phyloP scores from a whole-genome alignment of 306 rosid genomes.

The Cotoneaster glaucophyllus region DNA sequence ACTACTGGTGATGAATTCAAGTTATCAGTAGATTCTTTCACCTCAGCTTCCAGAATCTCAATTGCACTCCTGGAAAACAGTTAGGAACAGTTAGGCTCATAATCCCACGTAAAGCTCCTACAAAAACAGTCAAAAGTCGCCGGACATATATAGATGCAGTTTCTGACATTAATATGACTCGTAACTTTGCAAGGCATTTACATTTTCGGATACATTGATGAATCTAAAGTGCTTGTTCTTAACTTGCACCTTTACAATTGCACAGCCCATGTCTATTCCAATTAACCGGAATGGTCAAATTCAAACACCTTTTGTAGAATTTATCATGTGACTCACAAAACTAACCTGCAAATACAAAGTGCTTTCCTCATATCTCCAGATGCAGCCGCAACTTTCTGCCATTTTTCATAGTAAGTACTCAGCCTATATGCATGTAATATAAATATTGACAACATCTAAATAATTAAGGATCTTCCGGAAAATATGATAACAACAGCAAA shows the following conservation, averaged over 20 bases:
- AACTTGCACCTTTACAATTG: background rate
- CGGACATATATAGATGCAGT: background rate
- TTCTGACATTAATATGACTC: background rate
- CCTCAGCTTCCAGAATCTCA: conserved; percentile 71
- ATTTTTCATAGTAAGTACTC: background rate
- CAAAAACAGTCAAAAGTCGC: background rate
- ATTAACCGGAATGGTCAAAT: background rate
- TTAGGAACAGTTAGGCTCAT: background rate
- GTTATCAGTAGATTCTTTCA: conserved; percentile 38
- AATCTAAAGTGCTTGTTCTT: background rate
- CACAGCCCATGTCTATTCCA: background rate
- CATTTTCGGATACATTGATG: background rate
- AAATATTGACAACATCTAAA: background rate
- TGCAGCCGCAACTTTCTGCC: conserved; percentile 93
- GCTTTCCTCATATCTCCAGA: conserved; percentile 98
- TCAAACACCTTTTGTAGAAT: background rate
- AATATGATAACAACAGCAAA: conserved; percentile 9
- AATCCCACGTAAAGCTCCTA: background rate
- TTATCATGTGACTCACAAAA: background rate
- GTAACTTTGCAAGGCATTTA: background rate
- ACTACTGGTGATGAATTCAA: conserved; percentile 28
- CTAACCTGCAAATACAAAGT: conserved; percentile 77
- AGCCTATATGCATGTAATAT: background rate
- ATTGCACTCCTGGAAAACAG: conserved; percentile 62
- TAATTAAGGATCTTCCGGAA: background rate